Base-by-base conservation (phyloP, 768 basidiomycete species). In the Tulasnella calospora region DNA sequence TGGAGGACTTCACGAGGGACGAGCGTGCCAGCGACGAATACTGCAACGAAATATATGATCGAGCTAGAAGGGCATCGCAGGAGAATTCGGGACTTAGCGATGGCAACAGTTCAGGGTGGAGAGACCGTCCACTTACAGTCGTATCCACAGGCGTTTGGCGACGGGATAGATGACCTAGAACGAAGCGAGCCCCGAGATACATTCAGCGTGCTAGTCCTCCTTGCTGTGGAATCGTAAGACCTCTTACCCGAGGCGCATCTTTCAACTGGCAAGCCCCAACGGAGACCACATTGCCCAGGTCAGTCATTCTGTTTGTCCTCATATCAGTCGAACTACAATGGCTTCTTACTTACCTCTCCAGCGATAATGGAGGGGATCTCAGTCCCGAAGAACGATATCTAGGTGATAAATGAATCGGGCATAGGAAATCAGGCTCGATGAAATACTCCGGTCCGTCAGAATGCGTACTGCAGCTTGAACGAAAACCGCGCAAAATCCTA, bases 361-460 rank as follows among this genome's bases (percentile, higher is more conserved):
- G 78, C 78, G 15, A 73, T 36, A 15, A 77, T 36, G 0, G 55
- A 36, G 0, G 74, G 35, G 6, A 79, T 76, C 36, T 79, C 78
- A 38, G 51, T 38, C 38, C 78, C 78, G n/a, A 79, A 46, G 61
- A 67, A 79, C 0, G 78, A 67, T n/a, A 75, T 57, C 69, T 44
- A 36, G 6, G n/a, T 35, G 27, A 8, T 33, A 21, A 44, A 35
- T 23, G n/a, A n/a, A n/a, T n/a, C n/a, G n/a, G n/a, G 9, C n/a
- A 76, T 36, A 21, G 23, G 6, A 40, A 12, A 7, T 40, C 40
- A 40, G 40, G 8, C 40, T 40, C 13, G 40, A 40, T 40, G 40
- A 38, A 9, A 38, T 38, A 3, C 38, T 3, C 38, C 38, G 9
- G 3, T 38, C 38, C 3, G 38, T 9, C 3, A 38, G 9, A 38